A percentile compares a stretch with the other conserved stretches of the same genome.
These are phyloP conservation scores for Candida maesae DNA, from an alignment of 805 yeast genomes.

Conservation along the genomic window DNA sequence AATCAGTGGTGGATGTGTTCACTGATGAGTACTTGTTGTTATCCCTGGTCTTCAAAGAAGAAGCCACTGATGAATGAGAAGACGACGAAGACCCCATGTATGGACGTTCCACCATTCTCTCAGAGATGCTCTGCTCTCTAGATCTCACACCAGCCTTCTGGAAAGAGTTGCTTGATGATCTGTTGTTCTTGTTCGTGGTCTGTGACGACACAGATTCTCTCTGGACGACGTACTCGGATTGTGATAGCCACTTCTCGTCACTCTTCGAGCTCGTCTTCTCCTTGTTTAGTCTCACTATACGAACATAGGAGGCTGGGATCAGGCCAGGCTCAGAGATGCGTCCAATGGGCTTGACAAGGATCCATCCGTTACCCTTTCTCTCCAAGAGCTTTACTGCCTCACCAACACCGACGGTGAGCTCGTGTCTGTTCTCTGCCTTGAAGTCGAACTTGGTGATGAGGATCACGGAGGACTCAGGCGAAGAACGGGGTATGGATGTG, in stretches of 20 bases:
- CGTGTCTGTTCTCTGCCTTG: conserved; percentile 40
- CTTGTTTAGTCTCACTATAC: conserved; percentile 41
- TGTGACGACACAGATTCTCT: neutral
- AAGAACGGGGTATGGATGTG: conserved; percentile 13
- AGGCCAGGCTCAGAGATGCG: conserved; percentile 43
- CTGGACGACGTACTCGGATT: conserved; percentile 3
- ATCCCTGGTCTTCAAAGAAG: conserved; percentile 5
- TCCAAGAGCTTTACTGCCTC: conserved; percentile 49
- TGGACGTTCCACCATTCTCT: conserved; percentile 2
- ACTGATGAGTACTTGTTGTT: conserved; percentile 7
- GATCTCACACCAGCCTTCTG: conserved; percentile 1
- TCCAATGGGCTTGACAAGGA: conserved; percentile 52
- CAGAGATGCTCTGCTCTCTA: conserved; percentile 22
- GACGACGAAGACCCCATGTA: conserved; percentile 3
- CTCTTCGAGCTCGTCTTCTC: conserved; percentile 11
- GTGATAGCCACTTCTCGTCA: conserved; percentile 22
- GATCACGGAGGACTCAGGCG: conserved; percentile 25
- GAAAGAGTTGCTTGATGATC: neutral
- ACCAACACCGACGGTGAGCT: conserved; percentile 44
- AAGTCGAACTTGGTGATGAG: conserved; percentile 45
- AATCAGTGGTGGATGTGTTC: conserved; percentile 4
- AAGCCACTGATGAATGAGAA: conserved; percentile 1
- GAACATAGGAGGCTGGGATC: conserved; percentile 48
- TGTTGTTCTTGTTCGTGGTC: neutral
- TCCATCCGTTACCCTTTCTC: conserved; percentile 49